Percentiles rank a stretch among this genome's conserved stretches.
Conservation (phyloP, 1,284 basidiomycete genomes). For the Agaricales sp. region DNA sequence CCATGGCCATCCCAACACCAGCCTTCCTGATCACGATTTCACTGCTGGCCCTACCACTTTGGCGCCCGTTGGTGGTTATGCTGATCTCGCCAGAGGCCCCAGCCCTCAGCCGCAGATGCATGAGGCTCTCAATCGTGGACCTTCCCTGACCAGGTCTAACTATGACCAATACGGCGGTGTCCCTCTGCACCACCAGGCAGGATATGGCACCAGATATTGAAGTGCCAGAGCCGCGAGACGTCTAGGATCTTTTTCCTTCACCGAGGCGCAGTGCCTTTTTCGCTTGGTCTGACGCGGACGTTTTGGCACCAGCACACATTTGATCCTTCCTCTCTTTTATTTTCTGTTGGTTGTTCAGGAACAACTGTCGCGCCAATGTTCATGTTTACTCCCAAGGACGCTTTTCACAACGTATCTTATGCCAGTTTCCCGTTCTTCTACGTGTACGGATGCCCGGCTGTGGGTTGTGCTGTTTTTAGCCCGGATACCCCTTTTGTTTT, state of each 20-base stretch:
- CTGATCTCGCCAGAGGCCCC: constrained; percentile 62
- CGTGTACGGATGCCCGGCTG: not conserved
- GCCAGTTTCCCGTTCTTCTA: not conserved
- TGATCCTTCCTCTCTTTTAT: constrained; percentile 3
- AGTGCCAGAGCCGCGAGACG: constrained; percentile 21
- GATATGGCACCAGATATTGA: constrained; percentile 24
- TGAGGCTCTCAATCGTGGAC: constrained; percentile 34
- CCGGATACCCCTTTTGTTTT: not conserved
- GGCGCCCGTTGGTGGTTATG: constrained; percentile 66
- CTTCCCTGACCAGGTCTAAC: constrained; percentile 27
- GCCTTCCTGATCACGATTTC: constrained; percentile 72
- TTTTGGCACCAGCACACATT: constrained; percentile 4
- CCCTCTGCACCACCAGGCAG: constrained; percentile 49
- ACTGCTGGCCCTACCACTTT: constrained; percentile 51
- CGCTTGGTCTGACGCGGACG: not conserved
- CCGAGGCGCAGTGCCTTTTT: not conserved
- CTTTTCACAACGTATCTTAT: not conserved
- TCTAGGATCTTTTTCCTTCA: constrained; percentile 7
- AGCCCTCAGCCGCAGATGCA: constrained; percentile 57
- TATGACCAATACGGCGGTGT: constrained; percentile 37
- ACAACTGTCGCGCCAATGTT: constrained; percentile 1
- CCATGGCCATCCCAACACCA: constrained; percentile 17
- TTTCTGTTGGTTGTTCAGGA: constrained; percentile 2
- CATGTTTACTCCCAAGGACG: not conserved
- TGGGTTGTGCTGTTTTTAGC: not conserved